Percentiles rank a stretch among this genome's conserved stretches.
Evolutionary conservation across 345 rosid genomes (phyloP).

Genomic region (Isatis tinctoria): DNA sequence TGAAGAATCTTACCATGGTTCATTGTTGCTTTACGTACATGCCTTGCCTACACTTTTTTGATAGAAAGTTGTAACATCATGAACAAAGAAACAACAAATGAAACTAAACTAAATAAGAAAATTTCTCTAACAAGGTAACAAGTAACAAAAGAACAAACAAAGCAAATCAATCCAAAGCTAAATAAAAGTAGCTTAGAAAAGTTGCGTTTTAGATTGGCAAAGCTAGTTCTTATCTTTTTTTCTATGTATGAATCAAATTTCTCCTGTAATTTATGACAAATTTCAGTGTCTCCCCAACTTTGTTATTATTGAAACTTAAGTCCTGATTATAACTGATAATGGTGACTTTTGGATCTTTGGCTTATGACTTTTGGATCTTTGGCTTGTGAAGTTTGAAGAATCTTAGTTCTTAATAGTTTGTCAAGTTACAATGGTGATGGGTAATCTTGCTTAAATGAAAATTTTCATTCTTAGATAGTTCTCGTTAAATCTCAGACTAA

Average conservation of each 20-base stretch:
- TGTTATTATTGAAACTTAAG: neutral
- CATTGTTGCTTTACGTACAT: neutral
- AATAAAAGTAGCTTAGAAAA: neutral
- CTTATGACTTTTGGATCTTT: no score
- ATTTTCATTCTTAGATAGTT: neutral
- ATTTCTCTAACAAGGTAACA: neutral
- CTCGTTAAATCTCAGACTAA: neutral
- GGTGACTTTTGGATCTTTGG: no score
- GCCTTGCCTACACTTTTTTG: neutral
- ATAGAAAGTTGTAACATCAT: neutral
- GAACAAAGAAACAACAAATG: neutral
- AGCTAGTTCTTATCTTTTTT: neutral
- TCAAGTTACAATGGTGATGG: neutral
- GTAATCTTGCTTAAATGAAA: neutral
- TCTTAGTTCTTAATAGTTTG: no score
- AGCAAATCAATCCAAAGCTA: neutral
- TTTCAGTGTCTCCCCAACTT: no score
- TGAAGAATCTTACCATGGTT: neutral
- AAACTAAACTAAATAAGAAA: neutral
- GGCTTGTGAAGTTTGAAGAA: no score
- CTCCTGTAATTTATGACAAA: no score
- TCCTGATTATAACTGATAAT: neutral
- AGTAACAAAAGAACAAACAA: neutral
- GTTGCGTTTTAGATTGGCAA: neutral
- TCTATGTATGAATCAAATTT: neutral